phyloP scores from a whole-genome alignment of 352 stramenopile species.

The Albugo laibachii region DNA sequence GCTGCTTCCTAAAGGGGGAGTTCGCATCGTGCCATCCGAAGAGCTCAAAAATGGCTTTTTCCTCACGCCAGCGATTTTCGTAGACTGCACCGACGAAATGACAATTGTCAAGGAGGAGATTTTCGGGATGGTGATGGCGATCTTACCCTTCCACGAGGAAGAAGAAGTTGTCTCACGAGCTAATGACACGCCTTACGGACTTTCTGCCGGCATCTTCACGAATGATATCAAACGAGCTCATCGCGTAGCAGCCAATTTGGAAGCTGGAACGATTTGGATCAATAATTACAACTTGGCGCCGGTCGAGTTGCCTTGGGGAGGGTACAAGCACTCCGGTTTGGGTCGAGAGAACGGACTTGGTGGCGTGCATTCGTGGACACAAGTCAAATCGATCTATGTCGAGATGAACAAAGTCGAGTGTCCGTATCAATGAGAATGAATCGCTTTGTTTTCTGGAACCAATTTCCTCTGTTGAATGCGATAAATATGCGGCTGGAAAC shows the following conservation, averaged over 20 bases:
- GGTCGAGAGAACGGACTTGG: slow-evolving; percentile 83
- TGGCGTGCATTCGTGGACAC: slow-evolving; percentile 75
- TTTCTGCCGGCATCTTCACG: slow-evolving; percentile 74
- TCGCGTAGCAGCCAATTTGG: slow-evolving; percentile 37
- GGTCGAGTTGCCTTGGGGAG: slow-evolving; percentile 76
- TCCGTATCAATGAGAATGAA: slow-evolving; percentile 19
- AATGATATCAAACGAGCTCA: slow-evolving; percentile 64
- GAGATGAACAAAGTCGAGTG: slow-evolving; percentile 60
- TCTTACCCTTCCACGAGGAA: slow-evolving; percentile 54
- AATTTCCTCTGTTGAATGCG: neutral
- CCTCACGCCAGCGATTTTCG: slow-evolving; percentile 80
- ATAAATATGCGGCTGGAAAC: slow-evolving; percentile 17
- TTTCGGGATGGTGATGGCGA: slow-evolving; percentile 68
- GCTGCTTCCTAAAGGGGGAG: slow-evolving; percentile 28
- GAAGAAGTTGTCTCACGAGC: slow-evolving; percentile 61
- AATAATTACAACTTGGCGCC: slow-evolving; percentile 84
- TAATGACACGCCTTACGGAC: slow-evolving; percentile 59
- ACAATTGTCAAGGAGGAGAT: slow-evolving; percentile 68
- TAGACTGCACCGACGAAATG: slow-evolving; percentile 78
- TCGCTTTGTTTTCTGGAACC: neutral
- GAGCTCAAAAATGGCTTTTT: slow-evolving; percentile 63
- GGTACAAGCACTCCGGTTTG: slow-evolving; percentile 81
- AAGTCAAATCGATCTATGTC: slow-evolving; percentile 80
- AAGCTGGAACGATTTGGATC: slow-evolving; percentile 71
- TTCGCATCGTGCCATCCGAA: slow-evolving; percentile 16